Conservation (phyloP, 352 stramenopile genomes). For the Globisporangium nunn region DNA sequence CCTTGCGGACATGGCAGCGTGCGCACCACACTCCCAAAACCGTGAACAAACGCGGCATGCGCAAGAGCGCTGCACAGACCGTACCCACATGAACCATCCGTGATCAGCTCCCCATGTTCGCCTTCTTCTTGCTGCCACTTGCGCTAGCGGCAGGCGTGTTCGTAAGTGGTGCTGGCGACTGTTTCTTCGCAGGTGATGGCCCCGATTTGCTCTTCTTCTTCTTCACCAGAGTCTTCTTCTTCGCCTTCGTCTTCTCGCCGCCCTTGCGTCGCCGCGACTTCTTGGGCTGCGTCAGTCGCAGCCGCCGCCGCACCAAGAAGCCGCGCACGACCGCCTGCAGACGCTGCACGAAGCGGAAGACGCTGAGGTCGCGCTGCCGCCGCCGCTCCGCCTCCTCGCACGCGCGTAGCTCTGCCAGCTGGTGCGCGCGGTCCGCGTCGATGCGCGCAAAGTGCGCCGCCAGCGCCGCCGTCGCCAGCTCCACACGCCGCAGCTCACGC, state of each 20-base stretch:
- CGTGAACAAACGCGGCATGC: too few species aligned
- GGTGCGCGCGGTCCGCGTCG: conserved; percentile 43
- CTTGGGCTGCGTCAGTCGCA: conserved; percentile 22
- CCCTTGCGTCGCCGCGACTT: conserved; percentile 14
- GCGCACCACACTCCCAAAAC: too few species aligned
- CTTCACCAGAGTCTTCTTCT: conserved; percentile 9
- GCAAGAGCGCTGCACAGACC: too few species aligned
- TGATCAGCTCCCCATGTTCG: too few species aligned
- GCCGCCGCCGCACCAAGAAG: conserved; percentile 36
- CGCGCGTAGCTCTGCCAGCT: conserved; percentile 39
- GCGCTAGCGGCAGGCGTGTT: too few species aligned
- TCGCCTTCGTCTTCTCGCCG: conserved; percentile 18
- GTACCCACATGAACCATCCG: too few species aligned
- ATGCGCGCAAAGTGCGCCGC: conserved; percentile 37
- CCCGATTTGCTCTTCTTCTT: conserved; percentile 1
- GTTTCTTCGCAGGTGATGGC: too few species aligned
- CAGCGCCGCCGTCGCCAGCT: conserved; percentile 26
- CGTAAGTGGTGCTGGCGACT: too few species aligned
- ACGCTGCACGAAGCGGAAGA: conserved; percentile 42
- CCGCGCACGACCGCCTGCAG: conserved; percentile 55
- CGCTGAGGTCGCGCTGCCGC: conserved; percentile 31
- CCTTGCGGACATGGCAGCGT: too few species aligned
- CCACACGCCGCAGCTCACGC: conserved; percentile 22
- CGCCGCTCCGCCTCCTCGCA: conserved; percentile 24
- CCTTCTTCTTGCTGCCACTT: too few species aligned